These are phyloP conservation scores for Amphicarpaea edgeworthii DNA, from an alignment of 306 rosid species.

Conservation along the genomic window DNA sequence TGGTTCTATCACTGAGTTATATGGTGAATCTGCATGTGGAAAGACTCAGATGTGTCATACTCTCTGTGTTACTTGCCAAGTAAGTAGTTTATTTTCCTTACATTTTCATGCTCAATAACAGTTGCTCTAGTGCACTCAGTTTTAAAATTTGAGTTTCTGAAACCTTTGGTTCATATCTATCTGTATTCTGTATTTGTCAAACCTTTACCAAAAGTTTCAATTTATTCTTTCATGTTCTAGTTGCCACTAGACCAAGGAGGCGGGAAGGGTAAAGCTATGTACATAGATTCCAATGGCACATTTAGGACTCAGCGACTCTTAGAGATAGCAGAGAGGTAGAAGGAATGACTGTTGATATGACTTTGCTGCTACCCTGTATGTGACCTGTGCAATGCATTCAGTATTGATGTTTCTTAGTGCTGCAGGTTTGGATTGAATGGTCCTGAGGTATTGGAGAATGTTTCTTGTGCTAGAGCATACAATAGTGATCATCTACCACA, in stretches of 20 bases:
- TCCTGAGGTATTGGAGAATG: conserved; percentile 94
- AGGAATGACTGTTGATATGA: conserved; percentile 1
- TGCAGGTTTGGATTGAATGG: conserved; percentile 95
- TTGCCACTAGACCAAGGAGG: conserved; percentile 98
- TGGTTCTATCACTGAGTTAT: conserved; percentile 94
- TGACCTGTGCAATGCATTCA: conserved; percentile 9
- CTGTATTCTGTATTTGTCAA: background rate
- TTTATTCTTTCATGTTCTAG: conserved; percentile 58
- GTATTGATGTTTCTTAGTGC: conserved; percentile 42
- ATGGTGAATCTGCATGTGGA: conserved; percentile 95
- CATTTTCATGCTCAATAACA: background rate
- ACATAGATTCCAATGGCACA: conserved; percentile 98
- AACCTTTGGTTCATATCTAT: conserved; percentile 18
- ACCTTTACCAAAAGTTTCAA: conserved; percentile 1
- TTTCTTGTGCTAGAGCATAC: conserved; percentile 97
- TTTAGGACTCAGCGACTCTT: conserved; percentile 96
- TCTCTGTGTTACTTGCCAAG: conserved; percentile 99
- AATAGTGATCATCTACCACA: conserved; percentile 96
- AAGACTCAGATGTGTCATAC: conserved; percentile 99
- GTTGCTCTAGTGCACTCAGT: conserved; percentile 1
- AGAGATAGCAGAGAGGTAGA: conserved; percentile 92
- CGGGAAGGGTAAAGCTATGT: conserved; percentile 97
- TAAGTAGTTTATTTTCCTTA: conserved; percentile 46
- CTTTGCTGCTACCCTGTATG: background rate
- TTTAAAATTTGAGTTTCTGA: conserved; percentile 8